Base-by-base conservation (phyloP, 345 rosid genomes). In the Brassica juncea region DNA sequence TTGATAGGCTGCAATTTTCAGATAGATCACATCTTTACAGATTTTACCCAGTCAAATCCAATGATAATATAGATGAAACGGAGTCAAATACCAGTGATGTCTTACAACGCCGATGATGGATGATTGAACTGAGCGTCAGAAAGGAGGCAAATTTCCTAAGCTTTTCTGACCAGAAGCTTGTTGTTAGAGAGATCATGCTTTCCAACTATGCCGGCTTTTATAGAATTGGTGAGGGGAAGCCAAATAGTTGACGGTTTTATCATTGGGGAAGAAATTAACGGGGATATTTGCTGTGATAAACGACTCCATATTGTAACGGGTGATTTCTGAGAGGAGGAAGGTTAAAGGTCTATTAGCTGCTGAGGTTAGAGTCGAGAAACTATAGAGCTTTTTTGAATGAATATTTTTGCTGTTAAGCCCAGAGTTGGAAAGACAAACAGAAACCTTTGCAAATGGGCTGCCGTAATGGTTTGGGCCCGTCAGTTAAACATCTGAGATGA, bases 81-180 rank as follows among this genome's bases (percentile, higher is more conserved):
- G 47, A 39, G 47, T 14, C 16, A 47, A 14, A 89, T 47, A 12
- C 1, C 1, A 0, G 6, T 4, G 15, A 44, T 44, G 54, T 44
- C 54, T 83, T 83, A 94, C 99, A 32, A 95, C 86, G 59, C 98
- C 97, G 81, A 95, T 88, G 64, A 91, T 37, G 21, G 99, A 95
- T 35, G 99, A 74, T 93, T 94, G 71, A 95, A 95, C 75, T 88
- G 97, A 21, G 90, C 93, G 75, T 91, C 98, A 64, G 91, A 90
- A 65, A 95, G 94, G 70, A 98, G 97, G 66, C 97, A 96, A 74
- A 93, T 86, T 90, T 95, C 98, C 1, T 94, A 90, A 0, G 98
- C 99, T 84, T 90, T 91, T 16, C 97, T 83, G 59, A 95, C 39
- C n/a, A 95, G 75, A 9, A 79, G 80, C 81, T 93, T 93, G 75